Evolutionary conservation across 345 rosid genomes (phyloP), one percentile per base, ranked within the genome.

Genomic region (Dovyalis caffra): DNA sequence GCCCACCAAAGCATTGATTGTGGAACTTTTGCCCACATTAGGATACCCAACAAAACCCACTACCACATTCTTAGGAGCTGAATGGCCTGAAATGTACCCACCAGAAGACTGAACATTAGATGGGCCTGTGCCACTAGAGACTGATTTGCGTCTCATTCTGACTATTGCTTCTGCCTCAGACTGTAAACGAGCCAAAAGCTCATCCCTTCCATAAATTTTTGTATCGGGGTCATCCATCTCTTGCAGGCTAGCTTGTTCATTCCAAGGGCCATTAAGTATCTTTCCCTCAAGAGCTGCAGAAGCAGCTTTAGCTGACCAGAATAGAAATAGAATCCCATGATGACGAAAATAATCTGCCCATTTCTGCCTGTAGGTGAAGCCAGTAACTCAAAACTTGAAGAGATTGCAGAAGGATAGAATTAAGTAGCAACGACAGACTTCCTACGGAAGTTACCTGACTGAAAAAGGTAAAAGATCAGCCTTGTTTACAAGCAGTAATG

Each of bases 241-340:
- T 60, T 83, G 83, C 57, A 31, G 71, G 49, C 74, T 66, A 77
- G 64, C 69, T 63, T 85, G 78, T 12, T 31, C 56, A 66, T 67
- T 75, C 90, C 88, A 82, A n/a, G 77, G 76, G 57, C 75, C 77
- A 60, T 78, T 68, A 14, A 87, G 75, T 47, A 63, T 69, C 88
- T 90, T 92, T 56, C 97, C 99, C 86, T 91, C 94, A 68, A 90
- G 77, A 20, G 72, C 83, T 76, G 91, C 93, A 56, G 92, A 78
- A 75, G 97, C 98, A 79, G 92, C 96, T 87, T 91, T 95, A 32
- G 98, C 99, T 62, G 99, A 93, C 97, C 97, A 95, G 86, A 95
- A 95, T 16, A 93, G 70, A 53, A 81, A 93, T 14, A 95, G 81
- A 79, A 91, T 91, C 15, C 77, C 80, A 64, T 86, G 85, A 34